Evolutionary conservation across 305 asterid genomes (phyloP), one percentile per base, ranked within the genome.

Genomic region (Fraxinus greggii): DNA sequence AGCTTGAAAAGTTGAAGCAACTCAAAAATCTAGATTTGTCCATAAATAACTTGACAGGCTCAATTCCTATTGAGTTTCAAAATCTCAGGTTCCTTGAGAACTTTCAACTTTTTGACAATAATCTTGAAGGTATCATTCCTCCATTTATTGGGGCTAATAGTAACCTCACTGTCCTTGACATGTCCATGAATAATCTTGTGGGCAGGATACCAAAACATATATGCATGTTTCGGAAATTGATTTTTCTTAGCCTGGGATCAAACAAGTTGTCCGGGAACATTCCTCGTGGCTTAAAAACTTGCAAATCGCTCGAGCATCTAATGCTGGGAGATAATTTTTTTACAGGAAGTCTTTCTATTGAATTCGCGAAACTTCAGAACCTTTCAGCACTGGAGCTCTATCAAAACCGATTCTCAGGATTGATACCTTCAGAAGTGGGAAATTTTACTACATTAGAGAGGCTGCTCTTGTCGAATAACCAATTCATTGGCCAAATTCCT

Each of bases 301-400:
- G 98, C 92, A 84, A 79, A 77, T 91, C 98, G 5, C 90, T 94
- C 5, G 94, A 91, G 84, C 97, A 89, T 80, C 87, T 94, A n/a
- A 93, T 94, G 98, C 42, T 94, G 81, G 97, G 98, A 51, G 97
- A 90, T 78, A 94, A 94, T 83, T 88, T 89, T 17, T 94, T 94
- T 26, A 92, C 97, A 0, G 98, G 98, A 32, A 92, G 91, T 86
- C 89, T 94, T 38, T 92, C 98, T 1, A 69, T 90, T 5, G 92
- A 94, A 77, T 87, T 91, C 32, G 87, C 93, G 19, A 89, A 86
- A 48, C 98, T 94, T 73, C 89, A 80, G 77, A 93, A 92, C 85
- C 95, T 94, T 73, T 89, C 98, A 2, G 96, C 97, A 6, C 93
- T 94, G 23, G 98, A 94, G 88, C 97, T 94, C 35, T 77, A 87